A percentile compares a stretch with the other conserved stretches of the same genome.
phyloP scores from a whole-genome alignment of 805 yeast genomes.

The Hanseniaspora taiwanica region DNA sequence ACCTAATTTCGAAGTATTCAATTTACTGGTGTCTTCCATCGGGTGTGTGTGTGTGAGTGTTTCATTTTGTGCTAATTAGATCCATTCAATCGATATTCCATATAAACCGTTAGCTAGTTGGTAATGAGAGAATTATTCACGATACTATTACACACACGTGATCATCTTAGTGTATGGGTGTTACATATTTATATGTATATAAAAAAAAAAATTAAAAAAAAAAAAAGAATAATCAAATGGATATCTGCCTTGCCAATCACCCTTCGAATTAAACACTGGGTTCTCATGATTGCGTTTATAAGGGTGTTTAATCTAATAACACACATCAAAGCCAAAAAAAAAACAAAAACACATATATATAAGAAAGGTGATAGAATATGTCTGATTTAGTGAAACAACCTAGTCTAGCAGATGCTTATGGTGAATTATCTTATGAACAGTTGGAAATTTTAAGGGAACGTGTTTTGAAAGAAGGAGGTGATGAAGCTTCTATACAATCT shows the following conservation, averaged over 20 bases:
- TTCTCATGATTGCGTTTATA: too few relatives aligned
- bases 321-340: too few relatives aligned
- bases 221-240: background rate
- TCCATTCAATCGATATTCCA: too few relatives aligned
- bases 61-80: background rate
- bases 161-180: too few relatives aligned
- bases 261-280: too few relatives aligned
- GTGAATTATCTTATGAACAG: constrained; percentile 56
- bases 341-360: background rate
- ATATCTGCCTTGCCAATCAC: background rate
- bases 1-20: constrained; percentile 74
- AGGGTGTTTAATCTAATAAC: too few relatives aligned
- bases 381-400: too few relatives aligned
- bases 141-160: too few relatives aligned
- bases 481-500: constrained; percentile 68
- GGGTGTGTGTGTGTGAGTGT: constrained; percentile 2
- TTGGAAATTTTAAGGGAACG: constrained; percentile 64
- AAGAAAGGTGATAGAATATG: too few relatives aligned
- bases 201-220: background rate
- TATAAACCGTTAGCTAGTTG: too few relatives aligned
- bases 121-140: too few relatives aligned
- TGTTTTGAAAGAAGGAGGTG: constrained; percentile 62
- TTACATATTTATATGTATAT: background rate
- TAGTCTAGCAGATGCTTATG: constrained; percentile 19
- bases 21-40: constrained; percentile 31